Evolutionary conservation across 176 grass and related monocot species (phyloP), one percentile per base, ranked within the genome.

Genomic region (Aegilops longissima): DNA sequence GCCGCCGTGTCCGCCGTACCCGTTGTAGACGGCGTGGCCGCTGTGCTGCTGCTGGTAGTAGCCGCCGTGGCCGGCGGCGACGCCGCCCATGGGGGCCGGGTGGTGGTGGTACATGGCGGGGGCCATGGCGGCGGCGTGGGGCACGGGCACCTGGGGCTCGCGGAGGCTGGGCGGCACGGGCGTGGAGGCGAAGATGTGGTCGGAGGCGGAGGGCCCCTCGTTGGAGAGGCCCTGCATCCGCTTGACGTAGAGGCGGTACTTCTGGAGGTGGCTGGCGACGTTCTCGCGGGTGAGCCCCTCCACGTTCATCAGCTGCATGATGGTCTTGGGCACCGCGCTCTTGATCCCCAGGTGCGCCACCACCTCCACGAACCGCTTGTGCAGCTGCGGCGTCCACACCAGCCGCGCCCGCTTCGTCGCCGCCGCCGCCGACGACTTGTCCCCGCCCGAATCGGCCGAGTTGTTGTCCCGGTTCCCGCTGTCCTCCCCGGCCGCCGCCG

Each of bases 291-390:
- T 94, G 5, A 99, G 87, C 0, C 97, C 97, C 2, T 99, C 97
- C 20, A 99, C 97, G 87, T 99, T 99, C 97, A 99, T 99, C 42
- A 99, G 86, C 91, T 99, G 90, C 97, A 96, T 96, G 81, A 96
- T 96, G 24, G 89, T 93, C 90, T 99, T 99, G 61, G 97, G 97
- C 76, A 99, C 94, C 0, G 97, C 97, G 72, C 83, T 94, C 86
- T 96, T 96, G 44, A 99, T 91, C 4, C 97, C 97, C 66, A 99
- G 90, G 82, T 96, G 97, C 78, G 92, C 87, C 62, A 99, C 97
- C 69, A 99, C 97, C 18, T 99, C 94, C 14, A 99, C 94, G 89
- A 99, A 99, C 34, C 97, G 85, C 85, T 93, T 93, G 92, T 99
- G 97, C 80, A 99, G 94, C 89, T 99, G 92, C 33, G 97, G 92